Evolutionary conservation across 495 filamentous ascomycete genomes (phyloP), one percentile per base, ranked within the genome.

Genomic region (Trichoderma asperelloides): DNA sequence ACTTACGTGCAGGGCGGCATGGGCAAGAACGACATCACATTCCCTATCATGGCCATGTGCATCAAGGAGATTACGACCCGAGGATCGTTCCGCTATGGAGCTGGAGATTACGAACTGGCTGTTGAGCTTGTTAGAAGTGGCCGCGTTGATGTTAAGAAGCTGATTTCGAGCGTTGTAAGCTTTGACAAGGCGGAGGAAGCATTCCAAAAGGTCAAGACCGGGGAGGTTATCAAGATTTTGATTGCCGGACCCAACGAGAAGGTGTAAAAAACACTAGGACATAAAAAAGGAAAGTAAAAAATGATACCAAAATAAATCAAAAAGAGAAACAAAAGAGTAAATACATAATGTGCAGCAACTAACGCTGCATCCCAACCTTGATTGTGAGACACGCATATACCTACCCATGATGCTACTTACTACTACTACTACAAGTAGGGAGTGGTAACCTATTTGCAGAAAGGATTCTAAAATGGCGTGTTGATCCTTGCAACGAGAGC

Each of bases 1-100:
- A 87, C 86, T 0, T 95, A 91, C 74, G 89, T 96, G 1, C 93
- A 96, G 78, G 91, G 85, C 66, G 93, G 92, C 9, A 87, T 96
- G 83, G 93, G 92, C 67, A 87, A 87, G 74, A 71, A 83, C 12
- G 86, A 91, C 69, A 91, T 96, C 76, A 84, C 77, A 16, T 89
- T 95, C 76, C 93, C 93, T 37, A 96, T 97, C 71, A 86, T 91
- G 78, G 84, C 86, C 21, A 80, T 95, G 67, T 90, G 88, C 68
- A 82, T 87, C 39, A 95, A 96, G 78, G 93, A 97, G 79, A 82
- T 96, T 5, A 89, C 84, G 25, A 82, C 91, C 5, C 88, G 88
- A 73, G 92, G 92, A 21, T 89, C 87, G 70, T 97, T 93, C 78
- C 85, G 92, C 30, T 97, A 97, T 74, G 88, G 86, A 11, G 83